Evolutionary conservation across 441 rosid species (phyloP).

Genomic region (Hypseocharis bilobata): DNA sequence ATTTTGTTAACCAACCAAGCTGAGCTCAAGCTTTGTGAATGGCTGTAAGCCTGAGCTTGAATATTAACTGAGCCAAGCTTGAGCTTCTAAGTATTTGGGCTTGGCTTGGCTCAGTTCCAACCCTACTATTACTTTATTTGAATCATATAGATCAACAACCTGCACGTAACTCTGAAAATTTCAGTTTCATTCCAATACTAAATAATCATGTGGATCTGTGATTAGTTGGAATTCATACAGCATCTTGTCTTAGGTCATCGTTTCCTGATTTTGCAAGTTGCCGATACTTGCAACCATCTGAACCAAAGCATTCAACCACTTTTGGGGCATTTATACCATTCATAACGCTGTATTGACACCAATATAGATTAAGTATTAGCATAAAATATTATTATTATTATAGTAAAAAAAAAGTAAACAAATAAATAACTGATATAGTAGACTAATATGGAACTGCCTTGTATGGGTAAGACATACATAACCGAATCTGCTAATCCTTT

Average conservation of each 20-base stretch:
- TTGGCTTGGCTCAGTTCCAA: not conserved
- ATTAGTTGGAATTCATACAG: slow-evolving; percentile 44
- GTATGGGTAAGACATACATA: slow-evolving; percentile 38
- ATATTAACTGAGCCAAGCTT: not conserved
- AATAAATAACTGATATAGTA: not conserved
- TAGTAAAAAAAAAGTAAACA: slow-evolving; percentile 10
- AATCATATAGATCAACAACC: not conserved
- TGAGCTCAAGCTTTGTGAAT: not conserved
- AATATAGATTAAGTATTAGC: slow-evolving; percentile 19
- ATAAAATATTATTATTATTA: slow-evolving; percentile 12
- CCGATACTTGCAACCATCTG: slow-evolving; percentile 80
- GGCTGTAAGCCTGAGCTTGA: not conserved
- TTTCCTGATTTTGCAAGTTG: slow-evolving; percentile 97
- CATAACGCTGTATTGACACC: slow-evolving; percentile 60
- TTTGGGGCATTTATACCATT: slow-evolving; percentile 95
- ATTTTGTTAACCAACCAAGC: not conserved
- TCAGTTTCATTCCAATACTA: not conserved
- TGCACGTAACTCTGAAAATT: not conserved
- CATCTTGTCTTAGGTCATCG: slow-evolving; percentile 98
- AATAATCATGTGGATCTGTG: not conserved
- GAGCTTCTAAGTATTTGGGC: not conserved
- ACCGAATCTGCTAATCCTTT: slow-evolving; percentile 74
- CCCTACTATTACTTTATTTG: no score
- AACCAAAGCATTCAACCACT: slow-evolving; percentile 88
- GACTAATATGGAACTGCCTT: slow-evolving; percentile 19